Evolutionary conservation across 1,284 basidiomycete species (phyloP), one percentile per base, ranked within the genome.

Genomic region (Apiotrichum siamense): DNA sequence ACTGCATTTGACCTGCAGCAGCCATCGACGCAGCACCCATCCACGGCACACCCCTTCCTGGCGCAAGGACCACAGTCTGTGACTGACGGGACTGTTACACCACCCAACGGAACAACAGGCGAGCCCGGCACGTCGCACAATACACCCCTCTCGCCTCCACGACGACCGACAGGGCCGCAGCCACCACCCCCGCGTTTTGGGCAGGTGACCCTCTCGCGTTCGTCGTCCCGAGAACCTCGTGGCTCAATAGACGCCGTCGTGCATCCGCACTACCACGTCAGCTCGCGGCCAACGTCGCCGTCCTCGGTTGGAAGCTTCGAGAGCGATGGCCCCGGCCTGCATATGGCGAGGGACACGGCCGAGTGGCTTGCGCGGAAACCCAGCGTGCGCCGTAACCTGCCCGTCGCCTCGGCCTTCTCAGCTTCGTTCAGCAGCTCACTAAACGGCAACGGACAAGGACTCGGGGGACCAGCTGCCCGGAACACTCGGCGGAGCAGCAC

Each of bases 291-390:
- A 2, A 27, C 12, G 17, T 40, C 46, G 21, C 46, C 38, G 2
- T 20, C 41, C 4, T 43, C 41, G 20, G 3, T 26, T 4, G 18
- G 18, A n/a, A 35, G 47, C 11, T 35, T 25, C 3, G 33, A 26
- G 3, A 39, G 36, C 20, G 44, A 45, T n/a, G 36, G 18, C 17
- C 15, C 26, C 6, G 29, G 29, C 10, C 15, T 15, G 29, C 11
- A 15, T 17, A 9, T 48, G 24, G 18, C 31, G 23, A 43, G 33
- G n/a, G 42, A 44, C 21, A 57, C 55, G 7, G 55, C 52, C 3
- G 49, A 47, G 18, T 57, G 55, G 55, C 55, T 57, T 3, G 52
- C 52, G 12, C 43, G 52, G 27, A 50, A 41, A 32, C 55, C 55
- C 10, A 51, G 46, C 25, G 36, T 41, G 3, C 49, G 55, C 5